A percentile compares a stretch with the other conserved stretches of the same genome.
Conservation (phyloP, 176 grass and related monocot species). For the Secale cereale region DNA sequence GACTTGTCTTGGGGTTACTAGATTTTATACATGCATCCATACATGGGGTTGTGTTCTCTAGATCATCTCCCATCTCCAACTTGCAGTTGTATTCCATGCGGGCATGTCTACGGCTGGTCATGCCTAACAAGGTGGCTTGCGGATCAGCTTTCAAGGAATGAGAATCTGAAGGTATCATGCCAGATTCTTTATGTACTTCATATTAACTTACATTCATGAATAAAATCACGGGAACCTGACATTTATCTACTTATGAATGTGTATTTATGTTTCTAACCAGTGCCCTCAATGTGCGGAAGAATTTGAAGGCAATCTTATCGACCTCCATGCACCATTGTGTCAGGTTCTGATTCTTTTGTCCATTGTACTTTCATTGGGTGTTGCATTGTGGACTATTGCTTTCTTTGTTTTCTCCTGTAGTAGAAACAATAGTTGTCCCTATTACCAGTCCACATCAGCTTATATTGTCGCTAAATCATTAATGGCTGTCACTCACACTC, state of each 20-base stretch:
- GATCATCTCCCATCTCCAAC: background rate
- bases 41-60: no score
- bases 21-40: no score
- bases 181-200: background rate
- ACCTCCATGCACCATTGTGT: slow-evolving; percentile 41
- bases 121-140: background rate
- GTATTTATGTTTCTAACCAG: slow-evolving; percentile 13
- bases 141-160: background rate
- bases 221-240: background rate
- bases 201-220: background rate
- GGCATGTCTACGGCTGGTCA: background rate
- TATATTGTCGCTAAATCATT: no score
- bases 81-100: background rate
- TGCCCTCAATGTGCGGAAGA: slow-evolving; percentile 55
- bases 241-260: background rate
- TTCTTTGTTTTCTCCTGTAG: background rate
- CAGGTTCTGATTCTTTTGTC: background rate
- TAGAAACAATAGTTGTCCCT: background rate
- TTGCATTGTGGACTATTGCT: background rate
- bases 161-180: background rate
- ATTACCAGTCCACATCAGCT: background rate
- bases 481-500: no score
- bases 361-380: background rate
- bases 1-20: no score
- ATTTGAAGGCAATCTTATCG: slow-evolving; percentile 42